Evolutionary conservation across 495 filamentous ascomycete genomes (phyloP).

Genomic region (Penicillium macrosclerotiorum): DNA sequence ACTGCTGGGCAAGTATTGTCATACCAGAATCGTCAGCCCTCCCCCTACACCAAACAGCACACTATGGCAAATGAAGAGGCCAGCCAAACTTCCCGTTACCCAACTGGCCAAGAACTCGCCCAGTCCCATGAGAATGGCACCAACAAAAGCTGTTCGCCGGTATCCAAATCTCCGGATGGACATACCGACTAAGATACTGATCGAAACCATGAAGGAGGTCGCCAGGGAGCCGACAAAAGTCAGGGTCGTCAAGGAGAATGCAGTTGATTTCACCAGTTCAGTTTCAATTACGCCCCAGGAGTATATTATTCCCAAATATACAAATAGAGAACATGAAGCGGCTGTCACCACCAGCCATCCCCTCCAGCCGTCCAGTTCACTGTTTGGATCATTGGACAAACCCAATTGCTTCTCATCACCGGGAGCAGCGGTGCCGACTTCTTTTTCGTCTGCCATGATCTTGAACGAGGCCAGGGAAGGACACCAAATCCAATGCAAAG

Average conservation of each 20-base stretch:
- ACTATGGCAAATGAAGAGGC: conserved; percentile 10
- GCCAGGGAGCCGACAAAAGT: conserved; percentile 11
- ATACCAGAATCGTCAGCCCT: conserved; percentile 13
- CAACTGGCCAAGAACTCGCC: conserved; percentile 12
- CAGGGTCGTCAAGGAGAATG: conserved; percentile 9
- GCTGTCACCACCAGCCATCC: conserved; percentile 8
- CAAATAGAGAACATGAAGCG: conserved; percentile 7
- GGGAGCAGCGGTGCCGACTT: too few relatives aligned
- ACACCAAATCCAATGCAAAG: too few relatives aligned
- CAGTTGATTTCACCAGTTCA: conserved; percentile 6
- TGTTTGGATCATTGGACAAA: conserved; percentile 1
- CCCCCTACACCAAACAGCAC: conserved; percentile 13
- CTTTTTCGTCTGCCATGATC: too few relatives aligned
- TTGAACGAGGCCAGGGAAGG: too few relatives aligned
- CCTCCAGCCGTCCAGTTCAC: conserved; percentile 3
- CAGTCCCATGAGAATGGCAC: conserved; percentile 9
- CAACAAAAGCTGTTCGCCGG: conserved; percentile 3
- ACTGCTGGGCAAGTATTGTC: background rate
- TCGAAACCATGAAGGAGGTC: conserved; percentile 4
- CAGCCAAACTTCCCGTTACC: conserved; percentile 1
- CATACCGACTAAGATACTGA: conserved; percentile 1
- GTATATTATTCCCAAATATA: conserved; percentile 9
- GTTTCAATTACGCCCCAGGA: conserved; percentile 8
- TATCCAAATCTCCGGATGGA: conserved; percentile 1
- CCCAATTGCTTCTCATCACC: too few relatives aligned